Percentiles rank a stretch among this genome's conserved stretches.
phyloP scores from a whole-genome alignment of 495 filamentous ascomycete genomes.

The Tetracladium setigerum region DNA sequence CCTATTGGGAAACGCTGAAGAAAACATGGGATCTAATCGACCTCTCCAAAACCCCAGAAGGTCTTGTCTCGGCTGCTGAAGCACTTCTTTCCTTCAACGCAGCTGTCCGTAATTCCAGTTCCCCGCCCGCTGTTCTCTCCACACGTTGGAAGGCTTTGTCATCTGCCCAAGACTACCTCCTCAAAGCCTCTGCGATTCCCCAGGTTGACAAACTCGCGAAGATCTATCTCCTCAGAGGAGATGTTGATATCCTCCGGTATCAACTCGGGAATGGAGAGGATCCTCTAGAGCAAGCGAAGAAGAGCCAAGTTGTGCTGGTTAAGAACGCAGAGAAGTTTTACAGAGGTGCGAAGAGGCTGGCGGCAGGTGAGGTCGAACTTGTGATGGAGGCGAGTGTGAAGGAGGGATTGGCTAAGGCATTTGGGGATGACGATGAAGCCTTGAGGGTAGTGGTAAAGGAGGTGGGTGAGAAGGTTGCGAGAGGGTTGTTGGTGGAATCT shows the following conservation, averaged over 20 bases:
- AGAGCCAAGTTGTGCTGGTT: constrained; percentile 41
- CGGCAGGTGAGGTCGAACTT: constrained; percentile 29
- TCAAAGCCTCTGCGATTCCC: constrained; percentile 44
- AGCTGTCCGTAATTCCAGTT: constrained; percentile 30
- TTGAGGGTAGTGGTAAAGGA: constrained; percentile 5
- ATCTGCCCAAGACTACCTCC: constrained; percentile 38
- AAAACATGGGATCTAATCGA: constrained; percentile 36
- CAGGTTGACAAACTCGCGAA: constrained; percentile 44
- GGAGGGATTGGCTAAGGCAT: constrained; percentile 4
- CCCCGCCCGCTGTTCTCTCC: constrained; percentile 23
- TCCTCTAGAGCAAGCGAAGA: constrained; percentile 31
- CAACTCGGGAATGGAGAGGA: constrained; percentile 33
- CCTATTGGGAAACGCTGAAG: constrained; percentile 42
- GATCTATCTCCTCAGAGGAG: constrained; percentile 55
- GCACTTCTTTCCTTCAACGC: constrained; percentile 35
- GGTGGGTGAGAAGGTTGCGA: neutral
- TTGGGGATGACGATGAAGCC: neutral
- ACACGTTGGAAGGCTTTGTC: constrained; percentile 43
- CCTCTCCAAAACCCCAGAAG: constrained; percentile 36
- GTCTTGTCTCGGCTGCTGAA: constrained; percentile 50
- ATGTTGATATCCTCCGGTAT: constrained; percentile 52
- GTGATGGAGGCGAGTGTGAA: constrained; percentile 34
- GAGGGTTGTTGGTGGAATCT: neutral
- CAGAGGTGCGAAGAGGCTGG: constrained; percentile 44
- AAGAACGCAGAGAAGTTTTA: constrained; percentile 61